These are phyloP conservation scores for Allium sativum DNA, from an alignment of 106 monocot genomes.

Conservation along the genomic window DNA sequence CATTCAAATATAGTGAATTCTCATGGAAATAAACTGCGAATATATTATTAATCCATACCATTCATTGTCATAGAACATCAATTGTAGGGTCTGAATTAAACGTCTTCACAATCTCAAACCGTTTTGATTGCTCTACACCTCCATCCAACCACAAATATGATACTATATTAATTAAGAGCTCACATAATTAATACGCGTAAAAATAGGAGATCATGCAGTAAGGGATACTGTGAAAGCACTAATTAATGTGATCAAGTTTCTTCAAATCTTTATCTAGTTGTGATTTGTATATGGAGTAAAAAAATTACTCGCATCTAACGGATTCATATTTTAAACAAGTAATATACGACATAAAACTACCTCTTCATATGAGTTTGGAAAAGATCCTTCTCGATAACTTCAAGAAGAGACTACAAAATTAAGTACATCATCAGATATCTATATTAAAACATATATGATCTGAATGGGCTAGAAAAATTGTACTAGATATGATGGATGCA, in stretches of 20 bases:
- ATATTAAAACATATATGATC: neutral
- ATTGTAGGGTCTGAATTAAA: conserved; percentile 99
- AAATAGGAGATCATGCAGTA: no score
- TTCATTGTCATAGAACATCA: conserved; percentile 90
- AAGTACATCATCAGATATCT: neutral
- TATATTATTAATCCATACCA: conserved; percentile 34
- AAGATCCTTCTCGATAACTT: conserved; percentile 86
- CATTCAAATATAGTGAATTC: conserved; percentile 17
- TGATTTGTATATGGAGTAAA: no score
- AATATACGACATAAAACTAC: conserved; percentile 27
- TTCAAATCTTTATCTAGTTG: no score
- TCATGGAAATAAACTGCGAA: neutral
- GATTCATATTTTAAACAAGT: no score
- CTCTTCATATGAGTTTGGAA: conserved; percentile 89
- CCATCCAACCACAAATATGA: conserved; percentile 91
- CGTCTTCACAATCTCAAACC: conserved; percentile 92
- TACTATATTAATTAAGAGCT: conserved; percentile 24
- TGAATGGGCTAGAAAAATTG: neutral
- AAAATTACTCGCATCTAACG: no score
- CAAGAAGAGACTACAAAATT: conserved; percentile 65
- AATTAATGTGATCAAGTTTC: no score
- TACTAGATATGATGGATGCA: neutral
- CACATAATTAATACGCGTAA: neutral
- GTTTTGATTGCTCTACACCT: conserved; percentile 76
- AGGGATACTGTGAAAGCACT: no score